phyloP scores from a whole-genome alignment of 257 asterid species.

The Solanum bulbocastanum region DNA sequence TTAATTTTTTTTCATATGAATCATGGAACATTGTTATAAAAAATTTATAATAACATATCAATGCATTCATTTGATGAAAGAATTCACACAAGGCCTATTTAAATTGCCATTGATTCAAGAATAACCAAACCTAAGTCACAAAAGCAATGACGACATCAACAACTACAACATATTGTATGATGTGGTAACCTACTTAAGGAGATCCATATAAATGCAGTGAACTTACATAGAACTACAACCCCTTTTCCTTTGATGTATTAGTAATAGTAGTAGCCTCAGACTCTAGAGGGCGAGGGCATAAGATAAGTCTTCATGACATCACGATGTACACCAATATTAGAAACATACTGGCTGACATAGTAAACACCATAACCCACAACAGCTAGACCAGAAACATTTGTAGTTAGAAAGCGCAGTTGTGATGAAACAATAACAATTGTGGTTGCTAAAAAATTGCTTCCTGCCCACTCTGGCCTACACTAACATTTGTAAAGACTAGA shows the following conservation, averaged over 20 bases:
- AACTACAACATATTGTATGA: neutral
- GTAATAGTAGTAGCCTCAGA: neutral
- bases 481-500: constrained; percentile 35
- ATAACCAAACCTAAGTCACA: neutral
- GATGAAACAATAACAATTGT: constrained; percentile 31
- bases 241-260: constrained; percentile 12
- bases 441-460: constrained; percentile 52
- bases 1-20: neutral
- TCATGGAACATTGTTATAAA: neutral
- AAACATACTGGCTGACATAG: constrained; percentile 42
- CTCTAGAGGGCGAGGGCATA: constrained; percentile 24
- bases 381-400: constrained; percentile 33
- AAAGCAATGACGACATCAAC: neutral
- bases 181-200: neutral
- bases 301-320: constrained; percentile 64
- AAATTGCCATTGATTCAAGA: neutral
- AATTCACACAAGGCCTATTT: neutral
- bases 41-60: neutral
- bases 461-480: constrained; percentile 78
- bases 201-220: neutral
- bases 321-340: constrained; percentile 69
- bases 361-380: constrained; percentile 51
- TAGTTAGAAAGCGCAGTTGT: too few relatives aligned
- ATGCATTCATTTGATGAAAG: neutral
- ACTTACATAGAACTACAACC: neutral